Percentiles rank a stretch among this genome's conserved stretches.
These are phyloP conservation scores for Xerocomus amazonicus DNA, from an alignment of 1,284 basidiomycete species.

Conservation along the genomic window DNA sequence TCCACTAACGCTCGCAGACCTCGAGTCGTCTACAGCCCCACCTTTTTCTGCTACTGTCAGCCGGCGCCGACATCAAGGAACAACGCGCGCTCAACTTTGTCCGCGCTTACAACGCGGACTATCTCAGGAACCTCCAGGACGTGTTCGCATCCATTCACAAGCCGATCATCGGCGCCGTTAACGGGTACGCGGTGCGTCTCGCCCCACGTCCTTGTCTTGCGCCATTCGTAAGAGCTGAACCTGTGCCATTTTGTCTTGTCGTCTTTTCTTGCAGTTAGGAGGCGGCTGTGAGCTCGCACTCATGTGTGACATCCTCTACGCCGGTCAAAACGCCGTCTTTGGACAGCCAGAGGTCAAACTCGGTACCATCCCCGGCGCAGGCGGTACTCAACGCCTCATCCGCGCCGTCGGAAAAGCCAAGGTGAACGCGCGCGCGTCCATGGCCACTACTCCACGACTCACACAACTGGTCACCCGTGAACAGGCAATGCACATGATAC, in stretches of 20 bases:
- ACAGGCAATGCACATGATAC: constrained; percentile 65
- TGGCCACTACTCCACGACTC: not conserved
- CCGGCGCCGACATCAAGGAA: constrained; percentile 41
- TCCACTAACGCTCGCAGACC: not conserved
- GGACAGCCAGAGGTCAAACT: constrained; percentile 71
- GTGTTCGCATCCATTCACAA: constrained; percentile 49
- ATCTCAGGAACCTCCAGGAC: constrained; percentile 55
- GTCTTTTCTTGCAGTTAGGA: constrained; percentile 42
- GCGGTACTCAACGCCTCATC: constrained; percentile 56
- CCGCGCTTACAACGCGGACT: constrained; percentile 56
- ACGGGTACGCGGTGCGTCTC: constrained; percentile 54
- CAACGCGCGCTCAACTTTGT: constrained; percentile 39
- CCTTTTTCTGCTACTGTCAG: constrained; percentile 10
- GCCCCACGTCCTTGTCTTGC: not conserved
- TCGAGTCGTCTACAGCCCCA: not conserved
- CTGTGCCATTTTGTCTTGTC: not conserved
- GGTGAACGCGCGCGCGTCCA: too few species aligned
- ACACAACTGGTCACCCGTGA: too few species aligned
- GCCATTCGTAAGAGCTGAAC: too few species aligned
- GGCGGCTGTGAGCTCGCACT: constrained; percentile 67
- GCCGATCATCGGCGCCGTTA: constrained; percentile 63
- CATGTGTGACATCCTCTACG: constrained; percentile 52
- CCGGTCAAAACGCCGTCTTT: constrained; percentile 55
- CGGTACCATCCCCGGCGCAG: constrained; percentile 65
- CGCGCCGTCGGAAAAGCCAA: constrained; percentile 61